Percentiles rank a stretch among this genome's conserved stretches.
Evolutionary conservation across 306 rosid genomes (phyloP).

Genomic region (Cicer pinnatifidum): DNA sequence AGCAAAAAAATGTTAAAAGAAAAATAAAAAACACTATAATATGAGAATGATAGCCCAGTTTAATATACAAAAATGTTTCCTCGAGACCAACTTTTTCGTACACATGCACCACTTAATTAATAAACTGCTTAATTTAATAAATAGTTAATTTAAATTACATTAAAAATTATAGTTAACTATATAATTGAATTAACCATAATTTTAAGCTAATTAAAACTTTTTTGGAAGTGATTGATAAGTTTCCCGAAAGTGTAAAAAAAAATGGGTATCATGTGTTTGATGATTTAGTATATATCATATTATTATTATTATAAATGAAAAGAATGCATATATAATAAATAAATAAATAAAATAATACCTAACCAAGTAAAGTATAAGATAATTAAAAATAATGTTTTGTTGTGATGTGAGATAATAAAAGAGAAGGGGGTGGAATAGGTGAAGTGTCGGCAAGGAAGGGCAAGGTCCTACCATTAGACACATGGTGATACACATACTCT

Average conservation of each 20-base stretch:
- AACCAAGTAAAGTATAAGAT: background rate
- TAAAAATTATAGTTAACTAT: too few species aligned
- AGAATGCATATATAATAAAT: background rate
- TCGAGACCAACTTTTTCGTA: too few species aligned
- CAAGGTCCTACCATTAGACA: conserved; percentile 44
- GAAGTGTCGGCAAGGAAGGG: conserved; percentile 69
- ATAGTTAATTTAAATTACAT: too few species aligned
- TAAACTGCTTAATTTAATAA: too few species aligned
- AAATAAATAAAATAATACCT: background rate
- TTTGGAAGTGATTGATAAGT: too few species aligned
- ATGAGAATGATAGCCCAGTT: background rate
- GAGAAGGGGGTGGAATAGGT: conserved; percentile 43
- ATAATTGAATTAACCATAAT: too few species aligned
- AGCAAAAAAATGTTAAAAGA: background rate
- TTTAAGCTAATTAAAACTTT: too few species aligned
- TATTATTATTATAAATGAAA: background rate
- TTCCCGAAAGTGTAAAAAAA: too few species aligned
- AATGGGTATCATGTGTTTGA: too few species aligned
- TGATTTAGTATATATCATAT: background rate
- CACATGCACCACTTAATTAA: too few species aligned
- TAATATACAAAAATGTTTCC: too few species aligned
- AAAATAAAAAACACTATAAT: background rate
- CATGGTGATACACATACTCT: conserved; percentile 38
- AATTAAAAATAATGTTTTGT: background rate
- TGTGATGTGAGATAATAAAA: conserved; percentile 52